A percentile compares a stretch with the other conserved stretches of the same genome.
Evolutionary conservation across 1,284 basidiomycete genomes (phyloP).

Genomic region (Porogramme epimiltina): DNA sequence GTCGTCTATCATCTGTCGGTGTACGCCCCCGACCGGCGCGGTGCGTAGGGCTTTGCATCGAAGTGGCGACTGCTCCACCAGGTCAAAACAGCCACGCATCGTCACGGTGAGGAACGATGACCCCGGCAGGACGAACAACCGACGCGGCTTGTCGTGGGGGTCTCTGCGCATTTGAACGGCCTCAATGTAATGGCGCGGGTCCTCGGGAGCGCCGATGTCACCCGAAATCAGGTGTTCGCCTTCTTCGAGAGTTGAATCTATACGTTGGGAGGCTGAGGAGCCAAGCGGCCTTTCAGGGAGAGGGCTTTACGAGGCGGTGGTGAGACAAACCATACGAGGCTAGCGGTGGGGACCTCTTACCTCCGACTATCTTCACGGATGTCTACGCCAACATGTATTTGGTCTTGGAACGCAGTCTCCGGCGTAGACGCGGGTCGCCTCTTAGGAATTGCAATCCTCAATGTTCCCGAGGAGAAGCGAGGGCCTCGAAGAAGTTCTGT

Average conservation of each 20-base stretch:
- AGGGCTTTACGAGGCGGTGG: too few relatives aligned
- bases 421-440: background rate
- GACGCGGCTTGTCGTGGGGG: slow-evolving; percentile 42
- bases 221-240: too few relatives aligned
- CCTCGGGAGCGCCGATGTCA: too few relatives aligned
- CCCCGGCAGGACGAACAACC: slow-evolving; percentile 31
- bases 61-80: slow-evolving; percentile 20
- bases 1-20: slow-evolving; percentile 40
- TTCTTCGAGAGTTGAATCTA: too few relatives aligned
- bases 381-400: too few relatives aligned
- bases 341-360: too few relatives aligned
- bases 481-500: too few relatives aligned
- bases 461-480: slow-evolving; percentile 2
- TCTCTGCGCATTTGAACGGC: slow-evolving; percentile 24
- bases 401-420: too few relatives aligned
- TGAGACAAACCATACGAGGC: too few relatives aligned
- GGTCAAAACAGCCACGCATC: slow-evolving; percentile 39
- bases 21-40: background rate
- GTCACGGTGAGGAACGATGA: slow-evolving; percentile 31
- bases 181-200: background rate
- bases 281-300: too few relatives aligned
- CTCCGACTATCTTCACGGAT: too few relatives aligned
- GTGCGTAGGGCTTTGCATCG: slow-evolving; percentile 6
- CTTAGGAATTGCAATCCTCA: background rate
- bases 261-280: too few relatives aligned